Evolutionary conservation across 23 red algal species (phyloP).

Genomic region (Gracilaria gracilis): DNA sequence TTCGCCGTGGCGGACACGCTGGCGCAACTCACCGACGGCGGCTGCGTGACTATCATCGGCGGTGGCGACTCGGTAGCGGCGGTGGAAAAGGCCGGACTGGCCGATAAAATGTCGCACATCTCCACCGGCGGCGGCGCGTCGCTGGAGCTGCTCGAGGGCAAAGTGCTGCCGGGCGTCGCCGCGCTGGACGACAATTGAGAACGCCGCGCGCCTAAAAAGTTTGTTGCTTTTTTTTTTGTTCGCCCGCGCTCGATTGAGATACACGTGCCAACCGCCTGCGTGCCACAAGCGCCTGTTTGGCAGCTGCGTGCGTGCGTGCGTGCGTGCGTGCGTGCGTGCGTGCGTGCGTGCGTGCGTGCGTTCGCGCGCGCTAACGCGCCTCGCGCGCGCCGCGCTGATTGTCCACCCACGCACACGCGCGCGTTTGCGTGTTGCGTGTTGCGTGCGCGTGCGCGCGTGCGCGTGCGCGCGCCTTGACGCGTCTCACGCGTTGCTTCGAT

Average conservation of each 20-base stretch:
- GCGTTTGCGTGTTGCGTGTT: no score
- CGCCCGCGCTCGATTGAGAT: no score
- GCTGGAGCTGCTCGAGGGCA: conserved; percentile 96
- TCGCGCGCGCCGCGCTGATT: no score
- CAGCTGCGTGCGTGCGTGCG: no score
- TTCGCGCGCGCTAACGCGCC: no score
- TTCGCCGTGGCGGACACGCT: conserved; percentile 92
- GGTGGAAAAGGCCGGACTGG: conserved; percentile 94
- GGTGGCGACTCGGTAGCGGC: conserved; percentile 99
- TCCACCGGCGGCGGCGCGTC: conserved; percentile 98
- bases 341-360: background rate
- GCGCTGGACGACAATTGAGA: conserved; percentile 85
- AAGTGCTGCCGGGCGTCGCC: conserved; percentile 95
- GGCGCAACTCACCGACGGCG: conserved; percentile 79
- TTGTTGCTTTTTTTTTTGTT: no score
- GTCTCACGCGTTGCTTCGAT: no score
- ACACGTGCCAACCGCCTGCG: no score
- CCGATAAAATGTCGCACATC: conserved; percentile 97
- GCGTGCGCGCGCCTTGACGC: no score
- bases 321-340: background rate
- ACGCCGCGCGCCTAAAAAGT: background rate
- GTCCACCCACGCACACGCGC: no score
- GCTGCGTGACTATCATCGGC: conserved; percentile 95
- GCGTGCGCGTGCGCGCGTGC: no score
- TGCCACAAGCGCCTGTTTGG: no score